A percentile compares a stretch with the other conserved stretches of the same genome.
These are phyloP conservation scores for Dactylis glomerata DNA, from an alignment of 176 grass and related monocot genomes.

Conservation along the genomic window DNA sequence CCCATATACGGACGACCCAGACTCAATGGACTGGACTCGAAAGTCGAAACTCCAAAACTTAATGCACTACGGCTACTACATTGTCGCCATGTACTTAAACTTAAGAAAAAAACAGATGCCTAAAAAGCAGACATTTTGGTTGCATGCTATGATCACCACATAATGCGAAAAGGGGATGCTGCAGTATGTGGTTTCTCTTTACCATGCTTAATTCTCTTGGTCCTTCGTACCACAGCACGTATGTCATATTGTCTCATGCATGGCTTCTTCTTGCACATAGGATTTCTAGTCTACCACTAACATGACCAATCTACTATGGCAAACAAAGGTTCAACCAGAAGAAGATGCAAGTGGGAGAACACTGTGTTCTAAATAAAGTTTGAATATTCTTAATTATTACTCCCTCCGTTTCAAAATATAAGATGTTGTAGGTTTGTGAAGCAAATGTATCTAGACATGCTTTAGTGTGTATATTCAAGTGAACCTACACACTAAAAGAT, in stretches of 20 bases:
- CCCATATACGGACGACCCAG: neutral
- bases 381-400: neutral
- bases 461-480: no score
- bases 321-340: neutral
- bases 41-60: neutral
- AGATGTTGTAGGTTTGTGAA: no score
- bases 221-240: conserved; percentile 1
- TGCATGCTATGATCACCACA: neutral
- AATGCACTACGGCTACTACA: neutral
- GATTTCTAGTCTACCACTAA: neutral
- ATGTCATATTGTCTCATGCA: neutral
- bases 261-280: neutral
- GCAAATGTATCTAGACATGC: no score
- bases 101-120: neutral
- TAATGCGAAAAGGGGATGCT: neutral
- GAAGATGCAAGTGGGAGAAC: neutral
- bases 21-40: neutral
- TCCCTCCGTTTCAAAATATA: no score
- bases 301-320: neutral
- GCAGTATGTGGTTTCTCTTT: neutral
- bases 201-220: neutral
- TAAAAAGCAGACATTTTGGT: neutral
- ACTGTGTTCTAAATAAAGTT: neutral
- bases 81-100: neutral
- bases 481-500: no score